Base-by-base conservation (phyloP, 257 asterid genomes). In the Solanum medicagineum region DNA sequence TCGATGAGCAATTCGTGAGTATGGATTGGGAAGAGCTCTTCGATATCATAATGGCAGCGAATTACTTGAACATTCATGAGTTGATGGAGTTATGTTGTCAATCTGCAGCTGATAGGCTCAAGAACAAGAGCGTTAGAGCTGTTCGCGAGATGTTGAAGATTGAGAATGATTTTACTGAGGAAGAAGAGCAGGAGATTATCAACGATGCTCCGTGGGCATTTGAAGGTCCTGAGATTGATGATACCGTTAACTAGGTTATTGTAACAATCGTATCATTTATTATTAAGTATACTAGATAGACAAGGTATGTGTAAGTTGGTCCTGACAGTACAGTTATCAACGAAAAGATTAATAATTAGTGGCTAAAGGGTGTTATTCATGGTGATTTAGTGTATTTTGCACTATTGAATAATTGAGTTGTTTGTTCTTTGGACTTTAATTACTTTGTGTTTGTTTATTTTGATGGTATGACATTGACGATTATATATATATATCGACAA, bases 131-230 rank as follows among this genome's bases (percentile, higher is more conserved):
- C 68, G 77, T 45, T 55, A 15, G 40, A 15, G 56, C 63, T 32
- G 66, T 84, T 19, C 84, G 88, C 20, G 56, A 62, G 24, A 3
- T 3, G 4, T 89, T 86, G 36, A 53, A 75, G 4, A 51, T 87
- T 2, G 83, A 47, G 1, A 89, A 82, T 51, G 91, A 87, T 68
- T 66, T 26, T 1, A 57, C 89, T 1, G 65, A 82, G 3, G 89
- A 87, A 44, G 90, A 89, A 74, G 91, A 87, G 86, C 45, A 7
- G 57, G 7, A 13, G 10, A 4, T 87, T 7, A 71, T 81, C 26
- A 3, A 59, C 0, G 80, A 86, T 19, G 1, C 83, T 16, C n/a
- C 53, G 3, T 89, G 90, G 89, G 85, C 84, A 0, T 84, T 24
- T 65, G 87, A 89, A 77, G 83, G 83, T 26, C 83, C 83, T 26